Evolutionary conservation across 371 early-diverging fungal species (phyloP).

Genomic region (Sporodiniella umbellata): DNA sequence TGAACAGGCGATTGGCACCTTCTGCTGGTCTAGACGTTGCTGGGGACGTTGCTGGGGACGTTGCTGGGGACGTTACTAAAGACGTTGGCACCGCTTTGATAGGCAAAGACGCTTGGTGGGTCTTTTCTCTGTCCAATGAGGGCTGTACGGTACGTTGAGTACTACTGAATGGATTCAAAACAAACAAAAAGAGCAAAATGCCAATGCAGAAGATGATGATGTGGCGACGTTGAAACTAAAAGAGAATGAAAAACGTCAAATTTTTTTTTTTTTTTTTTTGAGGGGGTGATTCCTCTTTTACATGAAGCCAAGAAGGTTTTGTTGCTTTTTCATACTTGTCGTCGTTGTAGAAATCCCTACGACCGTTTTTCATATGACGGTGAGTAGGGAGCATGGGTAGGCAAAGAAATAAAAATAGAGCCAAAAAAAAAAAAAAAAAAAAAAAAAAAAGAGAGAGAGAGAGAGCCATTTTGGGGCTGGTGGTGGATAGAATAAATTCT

Average conservation of each 20-base stretch:
- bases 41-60: too few species aligned
- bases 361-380: conserved; percentile 25
- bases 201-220: neutral
- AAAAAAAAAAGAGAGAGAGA: too few species aligned
- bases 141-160: neutral
- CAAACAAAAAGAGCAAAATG: neutral
- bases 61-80: too few species aligned
- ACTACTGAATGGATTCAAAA: neutral
- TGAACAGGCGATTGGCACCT: too few species aligned
- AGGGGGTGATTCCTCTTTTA: too few species aligned
- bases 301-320: conserved; percentile 3
- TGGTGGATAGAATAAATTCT: too few species aligned
- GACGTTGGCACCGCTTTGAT: too few species aligned
- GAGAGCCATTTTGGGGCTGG: too few species aligned
- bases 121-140: neutral
- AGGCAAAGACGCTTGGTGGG: too few species aligned
- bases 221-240: neutral
- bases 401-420: neutral
- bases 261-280: too few species aligned
- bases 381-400: conserved; percentile 40
- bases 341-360: conserved; percentile 30
- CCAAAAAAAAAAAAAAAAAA: conserved; percentile 4
- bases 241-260: neutral
- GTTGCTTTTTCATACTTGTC: conserved; percentile 17
- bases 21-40: too few species aligned